Evolutionary conservation across 2,329 filamentous ascomycete genomes (phyloP).

Genomic region (Exophiala viscosa): DNA sequence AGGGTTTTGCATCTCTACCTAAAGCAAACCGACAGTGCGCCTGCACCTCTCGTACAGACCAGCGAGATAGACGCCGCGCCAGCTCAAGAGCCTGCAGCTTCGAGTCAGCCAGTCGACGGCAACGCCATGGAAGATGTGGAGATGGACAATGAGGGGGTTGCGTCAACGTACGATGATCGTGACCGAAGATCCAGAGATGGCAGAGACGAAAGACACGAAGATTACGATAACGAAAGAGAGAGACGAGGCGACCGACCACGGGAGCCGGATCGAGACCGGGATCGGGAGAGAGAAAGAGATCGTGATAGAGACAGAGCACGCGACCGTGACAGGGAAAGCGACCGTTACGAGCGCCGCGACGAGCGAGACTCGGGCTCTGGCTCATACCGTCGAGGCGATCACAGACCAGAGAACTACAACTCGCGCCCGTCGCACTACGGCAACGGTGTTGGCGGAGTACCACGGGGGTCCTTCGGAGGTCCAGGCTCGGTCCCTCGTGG

Average conservation of each 20-base stretch:
- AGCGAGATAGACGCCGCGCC: not conserved
- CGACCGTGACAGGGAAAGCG: slow-evolving; percentile 15
- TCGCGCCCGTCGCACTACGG: slow-evolving; percentile 25
- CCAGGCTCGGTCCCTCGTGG: slow-evolving; percentile 13
- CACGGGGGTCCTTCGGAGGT: slow-evolving; percentile 12
- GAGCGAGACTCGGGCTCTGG: slow-evolving; percentile 9
- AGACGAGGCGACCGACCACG: slow-evolving; percentile 21
- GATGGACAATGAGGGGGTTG: slow-evolving; percentile 29
- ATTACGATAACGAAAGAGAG: slow-evolving; percentile 13
- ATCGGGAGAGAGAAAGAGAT: slow-evolving; percentile 16
- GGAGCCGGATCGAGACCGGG: slow-evolving; percentile 15
- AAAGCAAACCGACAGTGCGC: slow-evolving; percentile 35
- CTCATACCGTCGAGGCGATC: slow-evolving; percentile 11
- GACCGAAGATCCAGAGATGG: slow-evolving; percentile 11
- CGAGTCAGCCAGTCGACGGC: slow-evolving; percentile 1
- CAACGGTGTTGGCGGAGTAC: slow-evolving; percentile 22
- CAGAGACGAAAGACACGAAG: slow-evolving; percentile 35
- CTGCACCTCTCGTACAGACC: not conserved
- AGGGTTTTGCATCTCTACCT: slow-evolving; percentile 56
- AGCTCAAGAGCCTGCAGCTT: not conserved
- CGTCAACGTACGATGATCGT: slow-evolving; percentile 4
- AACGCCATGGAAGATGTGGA: slow-evolving; percentile 31
- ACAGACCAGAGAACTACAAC: slow-evolving; percentile 14
- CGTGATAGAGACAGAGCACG: slow-evolving; percentile 19
- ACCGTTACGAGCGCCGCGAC: slow-evolving; percentile 23